Conservation (phyloP, 805 yeast genomes). For the Wickerhamiella cacticola region DNA sequence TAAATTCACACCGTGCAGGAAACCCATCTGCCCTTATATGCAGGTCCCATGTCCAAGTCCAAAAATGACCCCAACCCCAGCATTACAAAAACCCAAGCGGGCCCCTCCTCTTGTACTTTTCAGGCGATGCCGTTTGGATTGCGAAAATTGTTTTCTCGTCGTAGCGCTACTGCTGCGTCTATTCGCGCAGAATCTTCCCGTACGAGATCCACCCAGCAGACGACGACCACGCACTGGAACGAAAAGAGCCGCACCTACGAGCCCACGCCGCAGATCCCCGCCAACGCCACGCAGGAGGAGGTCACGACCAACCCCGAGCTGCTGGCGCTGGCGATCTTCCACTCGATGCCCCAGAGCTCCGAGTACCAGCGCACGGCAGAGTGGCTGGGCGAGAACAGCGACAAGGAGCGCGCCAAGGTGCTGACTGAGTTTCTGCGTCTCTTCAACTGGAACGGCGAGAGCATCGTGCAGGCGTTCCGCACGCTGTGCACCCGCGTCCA, state of each 20-base stretch:
- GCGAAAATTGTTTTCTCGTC: conserved; percentile 8
- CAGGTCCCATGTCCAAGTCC: conserved; percentile 1
- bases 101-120: background rate
- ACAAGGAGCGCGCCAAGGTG: conserved; percentile 17
- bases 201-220: conserved; percentile 5
- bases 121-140: conserved; percentile 8
- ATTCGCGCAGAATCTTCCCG: conserved; percentile 8
- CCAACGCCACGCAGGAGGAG: conserved; percentile 9
- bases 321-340: conserved; percentile 14
- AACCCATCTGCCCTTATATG: too few species aligned
- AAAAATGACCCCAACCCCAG: conserved; percentile 7
- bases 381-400: conserved; percentile 14
- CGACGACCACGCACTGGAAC: conserved; percentile 14
- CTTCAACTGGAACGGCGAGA: conserved; percentile 36
- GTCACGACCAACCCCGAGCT: conserved; percentile 10
- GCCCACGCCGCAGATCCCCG: conserved; percentile 8
- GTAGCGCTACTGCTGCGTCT: conserved; percentile 3
- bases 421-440: conserved; percentile 31
- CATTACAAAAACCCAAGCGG: conserved; percentile 10
- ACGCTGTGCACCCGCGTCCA: conserved; percentile 52
- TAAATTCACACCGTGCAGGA: too few species aligned
- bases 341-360: conserved; percentile 13
- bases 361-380: conserved; percentile 14
- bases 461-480: conserved; percentile 46
- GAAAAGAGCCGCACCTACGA: conserved; percentile 13